Evolutionary conservation across 148 eudicot species (phyloP), one percentile per base, ranked within the genome.

Genomic region (Silene uniflora): DNA sequence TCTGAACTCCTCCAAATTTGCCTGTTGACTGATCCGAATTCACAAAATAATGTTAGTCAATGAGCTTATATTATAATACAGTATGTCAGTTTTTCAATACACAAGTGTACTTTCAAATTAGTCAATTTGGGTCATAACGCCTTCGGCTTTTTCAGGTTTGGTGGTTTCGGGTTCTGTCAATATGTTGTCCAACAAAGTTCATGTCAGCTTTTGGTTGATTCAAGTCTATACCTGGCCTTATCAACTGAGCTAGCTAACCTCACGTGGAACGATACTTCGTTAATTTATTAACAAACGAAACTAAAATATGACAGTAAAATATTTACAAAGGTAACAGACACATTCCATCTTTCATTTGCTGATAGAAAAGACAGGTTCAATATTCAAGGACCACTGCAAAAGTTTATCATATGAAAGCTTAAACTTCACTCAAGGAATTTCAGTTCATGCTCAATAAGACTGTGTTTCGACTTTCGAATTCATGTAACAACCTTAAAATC

Each of bases 301-400:
- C 16, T 49, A 11, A 1, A 4, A 49, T 14, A 49, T 10, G 17
- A 52, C 56, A 16, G 3, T 39, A 39, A 39, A 39, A 52, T 1
- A 52, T 92, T 35, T 87, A 87, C 60, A 92, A 78, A 76, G 78
- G 81, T 44, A 92, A 92, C 81, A 80, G 61, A 77, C 90, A 92
- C 84, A 87, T 90, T 29, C 24, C 11, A n/a, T 32, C 64, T 27
- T n/a, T 29, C 35, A 54, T 65, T 62, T 62, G 62, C 27, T 52
- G 13, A 75, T 52, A 62, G 14, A 75, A 75, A 75, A 25, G 58
- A 10, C 49, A 68, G 69, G 70, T 70, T 61, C 74, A 71, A 44
- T 47, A 5, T 17, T 44, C 56, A 70, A 77, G 25, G 29, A 9
- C 71, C 17, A 46, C 23, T 77, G 49, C 62, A 27, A 77, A 46